A percentile compares a stretch with the other conserved stretches of the same genome.
These are phyloP conservation scores for Marasmius sp. DNA, from an alignment of 1,284 basidiomycete genomes.

Conservation along the genomic window DNA sequence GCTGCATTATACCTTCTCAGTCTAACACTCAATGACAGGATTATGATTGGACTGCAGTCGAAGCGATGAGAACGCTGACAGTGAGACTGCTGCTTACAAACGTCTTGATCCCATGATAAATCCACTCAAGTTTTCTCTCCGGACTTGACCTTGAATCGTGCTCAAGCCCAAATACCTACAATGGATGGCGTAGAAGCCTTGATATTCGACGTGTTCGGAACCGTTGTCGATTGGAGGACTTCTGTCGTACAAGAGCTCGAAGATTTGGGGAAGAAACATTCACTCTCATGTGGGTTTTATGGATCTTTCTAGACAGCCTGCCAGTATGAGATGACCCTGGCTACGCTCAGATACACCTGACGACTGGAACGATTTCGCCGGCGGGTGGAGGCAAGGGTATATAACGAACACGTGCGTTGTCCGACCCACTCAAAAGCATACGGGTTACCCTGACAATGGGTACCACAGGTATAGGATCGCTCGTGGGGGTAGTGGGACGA, in stretches of 20 bases:
- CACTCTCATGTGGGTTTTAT: constrained; percentile 11
- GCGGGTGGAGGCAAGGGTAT: constrained; percentile 59
- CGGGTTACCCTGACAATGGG: not conserved
- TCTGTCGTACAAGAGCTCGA: constrained; percentile 45
- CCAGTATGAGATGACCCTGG: not conserved
- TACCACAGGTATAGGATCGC: constrained; percentile 37
- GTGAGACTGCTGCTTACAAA: no score
- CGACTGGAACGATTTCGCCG: constrained; percentile 50
- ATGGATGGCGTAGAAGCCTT: constrained; percentile 47
- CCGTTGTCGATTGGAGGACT: constrained; percentile 60
- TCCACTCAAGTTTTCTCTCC: not conserved
- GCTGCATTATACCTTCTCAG: no score
- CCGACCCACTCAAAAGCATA: not conserved
- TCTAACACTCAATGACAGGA: no score
- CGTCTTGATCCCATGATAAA: not conserved
- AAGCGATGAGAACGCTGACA: no score
- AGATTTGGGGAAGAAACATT: constrained; percentile 26
- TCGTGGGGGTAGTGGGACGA: constrained; percentile 42
- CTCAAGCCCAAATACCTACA: not conserved
- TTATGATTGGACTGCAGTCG: no score
- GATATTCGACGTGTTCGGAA: constrained; percentile 67
- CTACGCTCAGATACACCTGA: constrained; percentile 11
- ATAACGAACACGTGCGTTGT: constrained; percentile 42
- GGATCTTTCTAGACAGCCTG: not conserved
- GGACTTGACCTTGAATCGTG: not conserved